Evolutionary conservation across 352 stramenopile species (phyloP).

Genomic region (Globisporangium abappressorium): DNA sequence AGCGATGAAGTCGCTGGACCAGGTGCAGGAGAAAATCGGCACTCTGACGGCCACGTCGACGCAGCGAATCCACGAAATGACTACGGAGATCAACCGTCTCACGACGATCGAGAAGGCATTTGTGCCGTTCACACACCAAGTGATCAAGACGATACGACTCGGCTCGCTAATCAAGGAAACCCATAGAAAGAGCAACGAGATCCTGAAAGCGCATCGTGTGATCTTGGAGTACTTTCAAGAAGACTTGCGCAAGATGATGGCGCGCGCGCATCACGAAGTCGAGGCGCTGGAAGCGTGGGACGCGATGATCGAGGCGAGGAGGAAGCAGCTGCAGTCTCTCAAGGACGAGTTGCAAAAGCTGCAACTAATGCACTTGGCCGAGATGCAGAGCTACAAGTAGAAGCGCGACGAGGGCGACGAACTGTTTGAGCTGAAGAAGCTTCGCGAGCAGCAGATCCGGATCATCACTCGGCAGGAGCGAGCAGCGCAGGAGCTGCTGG

Average conservation of each 20-base stretch:
- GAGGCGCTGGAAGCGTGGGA: constrained; percentile 63
- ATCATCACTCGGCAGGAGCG: constrained; percentile 48
- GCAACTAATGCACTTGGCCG: constrained; percentile 57
- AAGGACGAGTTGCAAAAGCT: constrained; percentile 53
- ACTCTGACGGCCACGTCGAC: constrained; percentile 44
- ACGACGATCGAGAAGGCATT: constrained; percentile 65
- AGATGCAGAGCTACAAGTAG: constrained; percentile 55
- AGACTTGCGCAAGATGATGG: constrained; percentile 53
- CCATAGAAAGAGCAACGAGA: constrained; percentile 33
- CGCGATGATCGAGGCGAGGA: constrained; percentile 54
- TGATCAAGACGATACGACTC: constrained; percentile 49
- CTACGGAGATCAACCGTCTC: constrained; percentile 57
- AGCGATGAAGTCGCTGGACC: constrained; percentile 53
- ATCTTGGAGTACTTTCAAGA: constrained; percentile 57
- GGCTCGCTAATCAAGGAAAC: constrained; percentile 37
- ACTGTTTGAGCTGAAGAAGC: constrained; percentile 52
- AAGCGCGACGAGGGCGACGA: constrained; percentile 68
- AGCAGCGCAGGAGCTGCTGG: constrained; percentile 37
- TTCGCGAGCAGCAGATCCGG: constrained; percentile 46
- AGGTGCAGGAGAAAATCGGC: constrained; percentile 50
- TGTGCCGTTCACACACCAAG: constrained; percentile 73
- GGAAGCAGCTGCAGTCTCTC: constrained; percentile 55
- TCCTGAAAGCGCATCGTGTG: constrained; percentile 37
- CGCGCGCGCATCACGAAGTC: constrained; percentile 48
- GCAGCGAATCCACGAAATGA: constrained; percentile 59